Base-by-base conservation (phyloP, 1,284 basidiomycete genomes). In the Cutaneotrichosporon mucoides region DNA sequence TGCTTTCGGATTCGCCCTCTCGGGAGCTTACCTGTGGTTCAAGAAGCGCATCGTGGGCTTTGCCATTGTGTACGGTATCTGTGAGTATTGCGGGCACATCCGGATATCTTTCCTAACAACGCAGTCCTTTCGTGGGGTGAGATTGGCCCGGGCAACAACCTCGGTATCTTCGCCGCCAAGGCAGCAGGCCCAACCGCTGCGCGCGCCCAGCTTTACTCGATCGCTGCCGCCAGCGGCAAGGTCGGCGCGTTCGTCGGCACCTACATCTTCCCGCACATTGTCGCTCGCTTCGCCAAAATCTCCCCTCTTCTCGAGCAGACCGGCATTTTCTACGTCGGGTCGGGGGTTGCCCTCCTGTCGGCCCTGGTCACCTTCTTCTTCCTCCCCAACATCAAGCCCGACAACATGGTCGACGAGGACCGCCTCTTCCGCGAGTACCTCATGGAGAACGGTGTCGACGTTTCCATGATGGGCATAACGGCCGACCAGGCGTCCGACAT, bases 161-260 rank as follows among this genome's bases (percentile, higher is more conserved):
- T 90, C 41, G 88, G 88, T 64, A 81, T 93, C 40, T 81, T 94
- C 61, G 91, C 91, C 6, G 82, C 85, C 59, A 94, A 94, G 79
- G 84, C 82, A n/a, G 65, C 70, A 2, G 86, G 88, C 57, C 89
- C 91, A 1, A 92, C 90, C 0, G 89, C 89, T 15, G 83, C 91
- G 50, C 87, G 92, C 66, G 91, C 90, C 2, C 88, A 92, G 62
- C 88, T 88, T 75, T 95, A 92, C 71, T 90, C 89, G 36, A 69
- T 85, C 48, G 90, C 90, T 4, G 93, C 93, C 47, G 93, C 92
- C 4, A 74, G 91, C 42, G 94, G 93, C n/a, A 97, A 96, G 77
- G 68, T 72, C 35, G 71, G 71, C 48, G 91, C 91, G 4, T 93
- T 93, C 75, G 84, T 87, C 57, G 89, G 90, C 43, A 59, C 53